These are phyloP conservation scores for Xylaria venustula DNA, from an alignment of 495 filamentous ascomycete species.

Conservation along the genomic window DNA sequence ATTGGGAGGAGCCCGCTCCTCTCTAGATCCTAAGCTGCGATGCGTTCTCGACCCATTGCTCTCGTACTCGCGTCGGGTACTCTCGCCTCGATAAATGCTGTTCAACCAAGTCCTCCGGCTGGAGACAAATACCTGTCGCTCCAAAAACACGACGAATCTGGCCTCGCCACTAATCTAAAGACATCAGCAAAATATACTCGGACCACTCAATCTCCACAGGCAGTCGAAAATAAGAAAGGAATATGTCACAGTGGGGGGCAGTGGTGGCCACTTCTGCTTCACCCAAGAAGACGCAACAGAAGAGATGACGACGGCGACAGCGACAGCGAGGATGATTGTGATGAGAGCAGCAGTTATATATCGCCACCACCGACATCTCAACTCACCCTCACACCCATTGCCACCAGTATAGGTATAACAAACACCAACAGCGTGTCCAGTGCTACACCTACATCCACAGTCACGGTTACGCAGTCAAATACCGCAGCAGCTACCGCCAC, in stretches of 20 bases:
- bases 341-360: too few relatives aligned
- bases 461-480: not conserved
- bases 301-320: not conserved
- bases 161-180: not conserved
- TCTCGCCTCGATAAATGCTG: not conserved
- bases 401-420: not conserved
- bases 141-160: not conserved
- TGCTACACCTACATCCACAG: not conserved
- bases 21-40: not conserved
- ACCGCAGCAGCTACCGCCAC: not conserved
- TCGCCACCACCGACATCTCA: too few relatives aligned
- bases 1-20: not conserved
- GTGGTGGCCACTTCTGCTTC: too few relatives aligned
- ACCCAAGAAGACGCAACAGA: too few relatives aligned
- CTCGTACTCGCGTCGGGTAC: not conserved
- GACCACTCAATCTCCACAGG: not conserved
- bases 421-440: not conserved
- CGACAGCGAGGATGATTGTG: not conserved
- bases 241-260: too few relatives aligned
- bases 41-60: constrained; percentile 1
- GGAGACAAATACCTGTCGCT: not conserved
- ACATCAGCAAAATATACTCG: not conserved
- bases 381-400: not conserved
- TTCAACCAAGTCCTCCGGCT: not conserved
- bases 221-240: not conserved